Conservation (phyloP, 345 rosid genomes). For the Dipteronia sinensis region DNA sequence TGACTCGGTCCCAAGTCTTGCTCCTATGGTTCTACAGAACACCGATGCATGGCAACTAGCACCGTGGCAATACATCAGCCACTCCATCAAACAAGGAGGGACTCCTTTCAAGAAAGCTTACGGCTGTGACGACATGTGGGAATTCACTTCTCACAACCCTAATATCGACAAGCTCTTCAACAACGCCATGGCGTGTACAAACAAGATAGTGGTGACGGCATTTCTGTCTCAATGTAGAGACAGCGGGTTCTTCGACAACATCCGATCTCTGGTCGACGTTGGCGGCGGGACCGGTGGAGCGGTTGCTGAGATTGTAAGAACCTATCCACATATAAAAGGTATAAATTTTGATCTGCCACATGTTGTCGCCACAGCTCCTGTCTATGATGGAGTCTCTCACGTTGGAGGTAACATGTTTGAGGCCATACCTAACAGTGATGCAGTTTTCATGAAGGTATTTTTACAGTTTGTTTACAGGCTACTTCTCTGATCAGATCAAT, state of each 20-base stretch:
- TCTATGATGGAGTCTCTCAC: conserved; percentile 25
- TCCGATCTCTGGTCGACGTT: conserved; percentile 20
- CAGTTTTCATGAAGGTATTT: conserved; percentile 34
- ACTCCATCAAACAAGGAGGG: conserved; percentile 18
- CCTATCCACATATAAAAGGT: conserved; percentile 24
- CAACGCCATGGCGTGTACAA: conserved; percentile 7
- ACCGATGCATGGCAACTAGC: conserved; percentile 24
- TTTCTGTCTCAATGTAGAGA: background rate
- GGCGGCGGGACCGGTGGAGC: conserved; percentile 27
- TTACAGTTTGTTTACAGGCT: too few species aligned
- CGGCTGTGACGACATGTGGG: conserved; percentile 5
- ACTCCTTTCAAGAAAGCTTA: conserved; percentile 16
- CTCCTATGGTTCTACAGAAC: conserved; percentile 26
- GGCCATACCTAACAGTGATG: conserved; percentile 34
- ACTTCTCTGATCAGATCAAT: too few species aligned
- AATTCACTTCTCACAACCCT: conserved; percentile 12
- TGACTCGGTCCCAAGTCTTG: conserved; percentile 35
- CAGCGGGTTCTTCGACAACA: conserved; percentile 7
- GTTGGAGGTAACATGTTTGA: conserved; percentile 45
- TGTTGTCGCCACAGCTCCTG: conserved; percentile 35
- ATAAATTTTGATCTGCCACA: conserved; percentile 45
- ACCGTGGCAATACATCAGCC: conserved; percentile 22
- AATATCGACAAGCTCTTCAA: background rate
- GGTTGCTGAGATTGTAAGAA: conserved; percentile 18
- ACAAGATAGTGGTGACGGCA: background rate